Evolutionary conservation across 2,329 filamentous ascomycete species (phyloP).

Genomic region (Karstenula rhodostoma): DNA sequence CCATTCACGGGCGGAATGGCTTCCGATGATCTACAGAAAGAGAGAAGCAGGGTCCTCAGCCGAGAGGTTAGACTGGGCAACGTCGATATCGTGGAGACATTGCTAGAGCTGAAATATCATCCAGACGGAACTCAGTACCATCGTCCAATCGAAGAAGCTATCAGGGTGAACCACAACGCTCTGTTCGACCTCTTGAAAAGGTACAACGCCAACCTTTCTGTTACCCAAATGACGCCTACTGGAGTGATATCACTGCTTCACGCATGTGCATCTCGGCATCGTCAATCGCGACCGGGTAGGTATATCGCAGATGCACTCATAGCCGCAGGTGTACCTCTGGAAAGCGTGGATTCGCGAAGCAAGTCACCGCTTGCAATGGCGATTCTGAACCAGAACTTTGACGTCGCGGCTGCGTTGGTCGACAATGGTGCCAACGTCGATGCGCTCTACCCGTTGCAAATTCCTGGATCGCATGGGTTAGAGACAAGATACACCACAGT

Average conservation of each 20-base stretch:
- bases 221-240: conserved; percentile 6
- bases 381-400: conserved; percentile 17
- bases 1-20: background rate
- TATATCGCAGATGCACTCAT: conserved; percentile 15
- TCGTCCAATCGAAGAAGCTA: conserved; percentile 13
- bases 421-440: conserved; percentile 15
- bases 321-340: conserved; percentile 12
- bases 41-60: conserved; percentile 10
- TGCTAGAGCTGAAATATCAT: conserved; percentile 14
- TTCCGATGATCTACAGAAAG: conserved; percentile 3
- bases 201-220: conserved; percentile 1
- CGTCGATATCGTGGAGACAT: conserved; percentile 15
- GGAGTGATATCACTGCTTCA: conserved; percentile 13
- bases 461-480: background rate
- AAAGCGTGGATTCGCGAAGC: conserved; percentile 12
- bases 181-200: conserved; percentile 11
- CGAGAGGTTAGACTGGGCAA: conserved; percentile 16
- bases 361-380: conserved; percentile 16
- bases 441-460: conserved; percentile 8
- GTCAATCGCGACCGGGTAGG: conserved; percentile 13
- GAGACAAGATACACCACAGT: conserved; percentile 10
- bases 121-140: conserved; percentile 10
- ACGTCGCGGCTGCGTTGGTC: conserved; percentile 13
- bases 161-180: conserved; percentile 11
- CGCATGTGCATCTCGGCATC: conserved; percentile 13